Evolutionary conservation across 208 protist genomes (phyloP).

Genomic region (Leishmania turanica): DNA sequence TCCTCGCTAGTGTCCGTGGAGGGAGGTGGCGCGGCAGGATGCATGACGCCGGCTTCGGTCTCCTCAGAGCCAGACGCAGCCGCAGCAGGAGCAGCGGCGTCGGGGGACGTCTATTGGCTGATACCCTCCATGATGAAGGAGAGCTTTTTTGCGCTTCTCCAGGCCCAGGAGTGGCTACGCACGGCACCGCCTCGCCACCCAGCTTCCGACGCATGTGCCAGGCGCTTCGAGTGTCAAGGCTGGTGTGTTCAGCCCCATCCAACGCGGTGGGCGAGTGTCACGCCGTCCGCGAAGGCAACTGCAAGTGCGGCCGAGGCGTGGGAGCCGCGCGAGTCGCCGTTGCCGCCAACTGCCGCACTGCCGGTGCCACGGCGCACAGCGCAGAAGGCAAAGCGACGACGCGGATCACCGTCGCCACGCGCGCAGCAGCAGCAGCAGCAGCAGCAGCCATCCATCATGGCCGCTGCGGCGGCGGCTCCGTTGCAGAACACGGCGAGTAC

Average conservation of each 20-base stretch:
- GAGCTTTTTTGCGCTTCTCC: constrained; percentile 25
- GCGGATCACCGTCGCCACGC: neutral
- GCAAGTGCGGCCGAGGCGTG: neutral
- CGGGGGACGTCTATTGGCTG: constrained; percentile 22
- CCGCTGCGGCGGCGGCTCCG: neutral
- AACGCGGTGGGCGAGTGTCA: constrained; percentile 2
- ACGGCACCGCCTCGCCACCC: neutral
- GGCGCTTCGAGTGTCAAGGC: neutral
- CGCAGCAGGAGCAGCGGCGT: neutral
- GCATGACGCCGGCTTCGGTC: neutral
- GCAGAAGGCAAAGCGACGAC: neutral
- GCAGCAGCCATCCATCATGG: neutral
- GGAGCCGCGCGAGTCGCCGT: neutral
- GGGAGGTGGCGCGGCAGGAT: neutral
- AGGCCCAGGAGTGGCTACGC: constrained; percentile 10
- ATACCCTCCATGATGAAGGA: constrained; percentile 19
- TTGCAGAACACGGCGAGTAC: neutral
- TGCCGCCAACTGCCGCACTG: neutral
- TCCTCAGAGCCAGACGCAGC: neutral
- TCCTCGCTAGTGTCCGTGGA: constrained; percentile 15
- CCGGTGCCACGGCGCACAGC: neutral
- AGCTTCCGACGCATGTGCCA: neutral
- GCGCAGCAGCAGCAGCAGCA: neutral
- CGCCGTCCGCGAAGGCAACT: neutral
- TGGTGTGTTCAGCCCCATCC: constrained; percentile 9